Base-by-base conservation (phyloP, 805 yeast genomes). In the Hanseniaspora thailandica region DNA sequence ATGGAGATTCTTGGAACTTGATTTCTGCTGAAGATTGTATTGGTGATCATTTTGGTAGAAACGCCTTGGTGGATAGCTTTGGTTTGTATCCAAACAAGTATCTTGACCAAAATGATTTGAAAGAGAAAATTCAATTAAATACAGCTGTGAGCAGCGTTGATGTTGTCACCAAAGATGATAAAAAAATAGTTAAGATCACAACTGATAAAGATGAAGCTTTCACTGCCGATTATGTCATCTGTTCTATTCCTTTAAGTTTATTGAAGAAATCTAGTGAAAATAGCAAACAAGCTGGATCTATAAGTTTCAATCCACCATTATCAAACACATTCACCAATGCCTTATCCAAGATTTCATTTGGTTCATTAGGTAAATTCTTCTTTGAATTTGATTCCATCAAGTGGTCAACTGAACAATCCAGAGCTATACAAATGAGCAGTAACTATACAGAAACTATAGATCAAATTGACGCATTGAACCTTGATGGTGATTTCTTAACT, bases 191-290 rank as follows among this genome's bases (percentile, higher is more conserved):
- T 13, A 39, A 47, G 19, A 13, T 54, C 4, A 26, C 25, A 12
- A 43, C 52, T 17, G 19, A 30, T 6, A 19, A 45, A 10, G 43
- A 45, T 61, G 8, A 71, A 73, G 2, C 36, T 48, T 2, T 70
- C 20, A 56, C 58, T 2, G 71, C 77, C 22, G 76, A 82, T 38
- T 82, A 76, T 60, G 65, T 77, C 15, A 71, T 85, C 12, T 81
- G 83, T 15, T 77, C 93, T 0, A 78, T 84, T 2, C 94, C 95
- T 0, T 80, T 80, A 54, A 81, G 86, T 20, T 71, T 82, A 2
- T 66, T 86, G 28, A 76, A 76, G 56, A 57, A 74, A 1, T 60
- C 62, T 2, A 33, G 40, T 43, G 23, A 39, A 30, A 28, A 51
- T 34, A 8, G 33, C 49, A 52, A 55, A 4, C 62, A 61, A 13